Conservation (phyloP, 2,329 filamentous ascomycete species). For the Dactylonectria estremocensis region DNA sequence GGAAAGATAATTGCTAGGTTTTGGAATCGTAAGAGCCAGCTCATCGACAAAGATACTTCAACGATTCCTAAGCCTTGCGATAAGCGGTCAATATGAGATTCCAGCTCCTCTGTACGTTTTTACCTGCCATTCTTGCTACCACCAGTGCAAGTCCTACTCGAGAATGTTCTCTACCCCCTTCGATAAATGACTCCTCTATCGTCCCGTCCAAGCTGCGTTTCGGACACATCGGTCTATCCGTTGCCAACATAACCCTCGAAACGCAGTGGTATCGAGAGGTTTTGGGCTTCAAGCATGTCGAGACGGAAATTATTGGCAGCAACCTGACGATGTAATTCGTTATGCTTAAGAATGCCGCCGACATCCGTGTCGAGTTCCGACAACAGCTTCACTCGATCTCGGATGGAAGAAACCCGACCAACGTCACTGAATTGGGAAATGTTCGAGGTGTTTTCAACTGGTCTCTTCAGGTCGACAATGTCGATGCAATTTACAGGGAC, state of each 20-base stretch:
- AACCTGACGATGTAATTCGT: slow-evolving; percentile 3
- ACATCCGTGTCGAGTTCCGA: slow-evolving; percentile 12
- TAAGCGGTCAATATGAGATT: not conserved
- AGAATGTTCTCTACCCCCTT: not conserved
- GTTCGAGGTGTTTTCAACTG: slow-evolving; percentile 9
- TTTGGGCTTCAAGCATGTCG: slow-evolving; percentile 10
- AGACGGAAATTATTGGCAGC: slow-evolving; percentile 11
- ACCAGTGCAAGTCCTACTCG: not conserved
- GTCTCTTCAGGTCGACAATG: slow-evolving; percentile 11
- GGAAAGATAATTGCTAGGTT: not conserved
- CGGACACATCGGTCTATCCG: slow-evolving; percentile 4
- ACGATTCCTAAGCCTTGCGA: not conserved
- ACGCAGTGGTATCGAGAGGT: slow-evolving; percentile 5
- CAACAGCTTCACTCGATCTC: not conserved
- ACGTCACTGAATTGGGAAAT: slow-evolving; percentile 4
- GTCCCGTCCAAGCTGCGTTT: slow-evolving; percentile 5
- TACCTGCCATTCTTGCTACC: not conserved
- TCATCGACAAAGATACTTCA: not conserved
- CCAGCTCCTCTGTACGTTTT: slow-evolving; percentile 1
- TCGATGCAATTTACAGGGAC: not conserved
- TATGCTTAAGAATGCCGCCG: slow-evolving; percentile 10
- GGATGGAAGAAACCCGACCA: slow-evolving; percentile 1
- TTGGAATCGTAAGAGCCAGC: not conserved
- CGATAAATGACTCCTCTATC: not conserved
- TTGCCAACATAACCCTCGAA: slow-evolving; percentile 12